Conservation (phyloP, 2,329 filamentous ascomycete genomes). For the Chalaropsis thielavioides region DNA sequence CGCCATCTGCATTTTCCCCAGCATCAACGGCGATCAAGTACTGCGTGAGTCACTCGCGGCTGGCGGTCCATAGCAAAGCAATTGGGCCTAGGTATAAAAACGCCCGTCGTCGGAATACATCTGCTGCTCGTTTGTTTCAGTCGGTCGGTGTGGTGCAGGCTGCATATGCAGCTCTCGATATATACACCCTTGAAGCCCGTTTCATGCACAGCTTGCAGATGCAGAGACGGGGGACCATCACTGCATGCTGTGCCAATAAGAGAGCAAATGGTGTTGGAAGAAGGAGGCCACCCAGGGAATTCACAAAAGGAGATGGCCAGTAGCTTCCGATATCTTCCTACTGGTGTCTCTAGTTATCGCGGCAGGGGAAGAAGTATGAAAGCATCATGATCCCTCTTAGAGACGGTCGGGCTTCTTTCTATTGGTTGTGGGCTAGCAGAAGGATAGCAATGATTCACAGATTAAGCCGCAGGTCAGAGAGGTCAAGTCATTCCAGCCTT, state of each 20-base stretch:
- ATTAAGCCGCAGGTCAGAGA: neutral
- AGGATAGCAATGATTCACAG: neutral
- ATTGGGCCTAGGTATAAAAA: neutral
- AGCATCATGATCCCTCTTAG: neutral
- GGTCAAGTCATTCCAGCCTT: neutral
- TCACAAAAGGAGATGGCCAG: neutral
- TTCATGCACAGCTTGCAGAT: neutral
- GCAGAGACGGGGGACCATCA: neutral
- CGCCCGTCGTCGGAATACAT: neutral
- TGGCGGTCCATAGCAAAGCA: neutral
- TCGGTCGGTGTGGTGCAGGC: neutral
- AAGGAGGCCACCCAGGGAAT: conserved; percentile 2
- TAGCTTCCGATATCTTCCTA: neutral
- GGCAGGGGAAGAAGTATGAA: neutral
- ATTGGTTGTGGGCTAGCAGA: neutral
- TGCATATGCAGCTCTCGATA: neutral
- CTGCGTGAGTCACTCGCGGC: neutral
- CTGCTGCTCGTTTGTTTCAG: conserved; percentile 1
- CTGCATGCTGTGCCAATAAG: neutral
- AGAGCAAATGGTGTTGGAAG: neutral
- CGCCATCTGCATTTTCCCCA: neutral
- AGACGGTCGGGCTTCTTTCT: neutral
- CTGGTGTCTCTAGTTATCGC: neutral
- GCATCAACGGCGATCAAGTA: neutral
- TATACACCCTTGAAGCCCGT: neutral